Evolutionary conservation across 768 basidiomycete species (phyloP), one percentile per base, ranked within the genome.

Genomic region (Lactarius pseudohatsudake): DNA sequence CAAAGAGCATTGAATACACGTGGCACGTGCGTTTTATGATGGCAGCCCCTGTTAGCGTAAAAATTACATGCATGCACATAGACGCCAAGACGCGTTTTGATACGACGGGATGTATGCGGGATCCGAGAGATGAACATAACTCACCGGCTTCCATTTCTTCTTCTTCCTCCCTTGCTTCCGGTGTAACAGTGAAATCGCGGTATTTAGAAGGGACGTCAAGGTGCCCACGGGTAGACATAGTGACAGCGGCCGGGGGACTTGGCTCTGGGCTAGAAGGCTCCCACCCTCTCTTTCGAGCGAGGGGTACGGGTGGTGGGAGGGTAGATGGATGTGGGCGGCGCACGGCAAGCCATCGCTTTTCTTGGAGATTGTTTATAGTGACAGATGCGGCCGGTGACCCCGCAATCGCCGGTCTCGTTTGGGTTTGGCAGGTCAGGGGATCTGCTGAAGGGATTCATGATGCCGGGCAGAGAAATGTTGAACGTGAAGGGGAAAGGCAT

Each of bases 401-500:
- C 64, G 62, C 71, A 50, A 65, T 64, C 64, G 58, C 66, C 64
- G 65, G 69, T 45, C 58, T 64, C 59, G 66, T 53, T 43, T 80
- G 73, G 11, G 66, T 47, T 43, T 80, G 73, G 11, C 7, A 4
- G 54, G 28, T 43, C 28, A 11, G 45, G 38, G 20, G 61, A 13
- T 28, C 16, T 59, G 57, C 41, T 50, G 76, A 91, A 91, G 10
- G 90, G 90, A 72, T 90, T 91, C 30, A 80, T 75, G 61, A 90
- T 72, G 7, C 88, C 89, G 5, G 89, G 87, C 15, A 89, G 84
- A 41, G 81, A 74, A 66, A 91, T 80, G 18, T 75, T 84, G 79
- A 92, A 92, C 59, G 89, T 89, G 74, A 92, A 92, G 15, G 88
- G 84, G 72, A 90, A 91, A 4, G 79, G 74, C 82, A 85, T 83